Conservation (phyloP, 78 protist genomes). For the Bodo saltans region DNA sequence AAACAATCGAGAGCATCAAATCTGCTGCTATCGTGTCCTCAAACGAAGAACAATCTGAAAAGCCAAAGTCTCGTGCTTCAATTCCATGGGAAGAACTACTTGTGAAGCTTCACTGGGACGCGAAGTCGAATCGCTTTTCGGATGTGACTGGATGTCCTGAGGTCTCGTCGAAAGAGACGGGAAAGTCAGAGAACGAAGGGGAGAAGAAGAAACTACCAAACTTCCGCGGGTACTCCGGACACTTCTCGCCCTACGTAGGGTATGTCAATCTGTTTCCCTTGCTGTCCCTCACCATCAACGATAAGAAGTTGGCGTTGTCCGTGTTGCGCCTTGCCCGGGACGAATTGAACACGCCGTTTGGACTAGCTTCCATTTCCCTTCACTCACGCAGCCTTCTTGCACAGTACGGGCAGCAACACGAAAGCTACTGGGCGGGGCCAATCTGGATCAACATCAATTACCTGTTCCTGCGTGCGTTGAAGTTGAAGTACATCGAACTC, state of each 20-base stretch:
- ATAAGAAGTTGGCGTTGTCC: neutral
- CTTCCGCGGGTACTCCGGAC: neutral
- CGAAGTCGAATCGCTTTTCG: neutral
- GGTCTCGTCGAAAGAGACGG: neutral
- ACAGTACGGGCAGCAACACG: no score
- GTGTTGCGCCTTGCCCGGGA: neutral
- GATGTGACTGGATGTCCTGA: slow-evolving; percentile 23
- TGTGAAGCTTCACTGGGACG: slow-evolving; percentile 18
- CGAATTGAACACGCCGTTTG: no score
- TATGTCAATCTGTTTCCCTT: neutral
- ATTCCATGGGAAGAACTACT: no score
- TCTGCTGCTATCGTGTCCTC: slow-evolving; percentile 2
- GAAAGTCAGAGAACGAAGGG: neutral
- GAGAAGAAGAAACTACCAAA: neutral
- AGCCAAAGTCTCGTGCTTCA: neutral
- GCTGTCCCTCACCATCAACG: no score
- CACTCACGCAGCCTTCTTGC: no score
- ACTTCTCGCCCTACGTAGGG: neutral
- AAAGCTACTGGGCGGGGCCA: slow-evolving; percentile 93
- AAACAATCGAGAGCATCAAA: slow-evolving; percentile 35
- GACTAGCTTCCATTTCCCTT: no score
- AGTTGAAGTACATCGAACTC: neutral
- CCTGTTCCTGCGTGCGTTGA: slow-evolving; percentile 40
- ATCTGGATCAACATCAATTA: slow-evolving; percentile 93
- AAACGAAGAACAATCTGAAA: neutral